phyloP scores from a whole-genome alignment of 2,329 filamentous ascomycete genomes.

The Aspergillus luchuensis region DNA sequence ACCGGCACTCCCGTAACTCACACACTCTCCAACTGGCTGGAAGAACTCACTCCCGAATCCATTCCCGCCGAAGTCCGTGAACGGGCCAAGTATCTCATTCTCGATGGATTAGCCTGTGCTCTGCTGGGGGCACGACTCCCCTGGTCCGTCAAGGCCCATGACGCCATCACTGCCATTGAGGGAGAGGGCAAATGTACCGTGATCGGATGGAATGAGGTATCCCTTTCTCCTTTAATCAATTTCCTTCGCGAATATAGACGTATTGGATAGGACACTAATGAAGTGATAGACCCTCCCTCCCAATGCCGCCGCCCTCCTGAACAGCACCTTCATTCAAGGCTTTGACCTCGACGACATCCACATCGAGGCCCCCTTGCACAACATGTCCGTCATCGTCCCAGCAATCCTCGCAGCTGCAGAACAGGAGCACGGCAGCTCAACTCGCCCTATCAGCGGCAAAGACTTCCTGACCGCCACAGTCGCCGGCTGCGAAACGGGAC shows the following conservation, averaged over 20 bases:
- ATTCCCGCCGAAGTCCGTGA: conserved; percentile 36
- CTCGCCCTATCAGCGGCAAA: conserved; percentile 23
- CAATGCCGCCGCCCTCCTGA: conserved; percentile 45
- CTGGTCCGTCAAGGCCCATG: conserved; percentile 43
- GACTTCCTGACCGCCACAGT: conserved; percentile 41
- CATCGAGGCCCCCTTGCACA: conserved; percentile 44
- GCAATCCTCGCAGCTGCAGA: conserved; percentile 41
- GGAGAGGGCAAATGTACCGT: conserved; percentile 27
- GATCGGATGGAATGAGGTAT: conserved; percentile 20
- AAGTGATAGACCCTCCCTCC: conserved; percentile 35
- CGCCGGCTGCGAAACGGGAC: conserved; percentile 45
- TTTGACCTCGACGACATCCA: conserved; percentile 51
- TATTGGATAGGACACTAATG: neutral
- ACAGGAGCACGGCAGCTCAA: neutral
- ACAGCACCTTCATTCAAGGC: conserved; percentile 49
- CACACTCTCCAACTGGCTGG: conserved; percentile 15
- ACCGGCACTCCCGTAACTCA: neutral
- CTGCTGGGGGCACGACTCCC: conserved; percentile 45
- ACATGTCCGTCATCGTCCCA: conserved; percentile 41
- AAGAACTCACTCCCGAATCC: conserved; percentile 17
- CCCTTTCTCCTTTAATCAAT: neutral
- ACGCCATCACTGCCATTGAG: conserved; percentile 36
- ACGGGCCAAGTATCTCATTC: conserved; percentile 47
- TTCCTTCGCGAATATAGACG: too few species aligned
- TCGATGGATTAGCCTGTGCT: conserved; percentile 48